phyloP scores from a whole-genome alignment of 129 eudicot species.

The Tagetes erecta region DNA sequence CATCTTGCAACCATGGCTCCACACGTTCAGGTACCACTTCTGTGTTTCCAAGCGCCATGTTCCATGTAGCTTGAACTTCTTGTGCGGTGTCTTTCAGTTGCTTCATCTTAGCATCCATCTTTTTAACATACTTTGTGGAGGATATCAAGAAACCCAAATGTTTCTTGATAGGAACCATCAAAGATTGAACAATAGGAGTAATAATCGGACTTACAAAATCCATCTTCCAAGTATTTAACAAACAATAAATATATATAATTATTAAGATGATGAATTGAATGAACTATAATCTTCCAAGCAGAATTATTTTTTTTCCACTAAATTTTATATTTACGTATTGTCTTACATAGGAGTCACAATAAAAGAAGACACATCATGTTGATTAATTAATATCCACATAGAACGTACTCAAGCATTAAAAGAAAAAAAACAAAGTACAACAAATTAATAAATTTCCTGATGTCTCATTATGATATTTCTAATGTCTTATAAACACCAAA shows the following conservation, averaged over 20 bases:
- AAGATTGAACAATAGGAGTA: neutral
- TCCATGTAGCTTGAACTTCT: neutral
- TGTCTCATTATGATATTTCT: too few relatives aligned
- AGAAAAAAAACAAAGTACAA: too few relatives aligned
- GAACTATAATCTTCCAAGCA: too few relatives aligned
- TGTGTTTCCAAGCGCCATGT: neutral
- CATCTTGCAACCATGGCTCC: neutral
- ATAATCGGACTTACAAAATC: neutral
- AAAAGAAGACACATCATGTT: too few relatives aligned
- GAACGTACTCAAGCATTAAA: too few relatives aligned
- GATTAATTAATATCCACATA: too few relatives aligned
- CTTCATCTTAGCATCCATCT: neutral
- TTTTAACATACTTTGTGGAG: constrained; percentile 10
- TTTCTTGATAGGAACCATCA: constrained; percentile 10
- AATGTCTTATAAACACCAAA: too few relatives aligned
- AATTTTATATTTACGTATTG: too few relatives aligned
- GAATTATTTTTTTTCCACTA: too few relatives aligned
- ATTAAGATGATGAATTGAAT: too few relatives aligned
- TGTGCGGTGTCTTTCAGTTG: neutral
- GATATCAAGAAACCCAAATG: constrained; percentile 8
- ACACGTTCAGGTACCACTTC: neutral
- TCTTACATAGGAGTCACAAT: too few relatives aligned
- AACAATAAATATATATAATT: neutral
- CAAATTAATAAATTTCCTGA: too few relatives aligned
- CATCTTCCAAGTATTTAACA: neutral